Evolutionary conservation across 1,284 basidiomycete genomes (phyloP).

Genomic region (Ceratobasidium sp.): DNA sequence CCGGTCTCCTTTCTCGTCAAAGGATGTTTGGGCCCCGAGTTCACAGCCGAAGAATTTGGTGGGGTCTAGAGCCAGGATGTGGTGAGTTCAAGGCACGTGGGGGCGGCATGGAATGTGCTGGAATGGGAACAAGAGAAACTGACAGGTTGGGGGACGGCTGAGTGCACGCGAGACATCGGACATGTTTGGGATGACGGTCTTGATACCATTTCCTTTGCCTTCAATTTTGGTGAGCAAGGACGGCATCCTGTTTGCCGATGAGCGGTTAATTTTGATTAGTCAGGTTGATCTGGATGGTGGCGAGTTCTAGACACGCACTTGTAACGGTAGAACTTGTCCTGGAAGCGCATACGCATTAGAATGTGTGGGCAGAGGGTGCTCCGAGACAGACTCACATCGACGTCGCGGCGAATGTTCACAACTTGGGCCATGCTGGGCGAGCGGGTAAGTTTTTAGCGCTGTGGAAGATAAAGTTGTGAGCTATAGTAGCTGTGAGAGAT

Average conservation of each 20-base stretch:
- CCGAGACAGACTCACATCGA: conserved; percentile 62
- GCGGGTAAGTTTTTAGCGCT: conserved; percentile 35
- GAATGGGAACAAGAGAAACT: conserved; percentile 43
- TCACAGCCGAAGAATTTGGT: conserved; percentile 99
- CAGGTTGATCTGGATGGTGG: conserved; percentile 6
- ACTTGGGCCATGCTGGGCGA: conserved; percentile 84
- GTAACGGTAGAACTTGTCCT: conserved; percentile 88
- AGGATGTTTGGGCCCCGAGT: conserved; percentile 95
- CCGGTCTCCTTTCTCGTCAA: conserved; percentile 95
- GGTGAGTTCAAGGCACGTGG: conserved; percentile 13
- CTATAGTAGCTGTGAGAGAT: not conserved
- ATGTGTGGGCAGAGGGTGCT: conserved; percentile 43
- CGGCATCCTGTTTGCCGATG: conserved; percentile 77
- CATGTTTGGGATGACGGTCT: conserved; percentile 99
- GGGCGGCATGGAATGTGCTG: not conserved
- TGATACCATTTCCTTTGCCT: conserved; percentile 99
- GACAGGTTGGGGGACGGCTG: conserved; percentile 86
- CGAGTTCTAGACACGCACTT: conserved; percentile 57
- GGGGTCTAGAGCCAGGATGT: conserved; percentile 67
- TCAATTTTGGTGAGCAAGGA: conserved; percentile 95
- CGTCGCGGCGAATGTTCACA: conserved; percentile 98
- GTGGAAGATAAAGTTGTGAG: not conserved
- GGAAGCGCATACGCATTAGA: conserved; percentile 17
- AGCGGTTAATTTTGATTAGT: conserved; percentile 41
- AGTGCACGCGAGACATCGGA: conserved; percentile 96